Evolutionary conservation across 768 basidiomycete genomes (phyloP).

Genomic region (Pluteus cervinus): DNA sequence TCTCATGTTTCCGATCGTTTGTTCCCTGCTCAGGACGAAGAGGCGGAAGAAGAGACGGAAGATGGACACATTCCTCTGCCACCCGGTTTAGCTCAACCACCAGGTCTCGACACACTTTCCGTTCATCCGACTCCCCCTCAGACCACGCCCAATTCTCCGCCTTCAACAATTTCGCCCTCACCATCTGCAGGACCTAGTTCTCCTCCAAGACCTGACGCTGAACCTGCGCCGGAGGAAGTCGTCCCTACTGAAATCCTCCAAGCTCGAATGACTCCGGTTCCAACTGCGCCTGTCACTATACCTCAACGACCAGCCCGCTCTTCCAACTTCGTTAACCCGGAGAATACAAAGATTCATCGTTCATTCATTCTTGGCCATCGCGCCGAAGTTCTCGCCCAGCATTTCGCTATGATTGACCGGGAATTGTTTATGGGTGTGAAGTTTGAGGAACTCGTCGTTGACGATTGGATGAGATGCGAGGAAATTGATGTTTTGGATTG

Average conservation of each 20-base stretch:
- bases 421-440: constrained; percentile 81
- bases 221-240: constrained; percentile 52
- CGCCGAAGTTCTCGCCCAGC: constrained; percentile 60
- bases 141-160: too few species aligned
- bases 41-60: constrained; percentile 1
- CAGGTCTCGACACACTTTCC: too few species aligned
- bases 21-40: constrained; percentile 8
- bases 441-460: constrained; percentile 82
- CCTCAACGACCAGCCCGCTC: constrained; percentile 18
- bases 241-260: constrained; percentile 64
- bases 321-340: constrained; percentile 29
- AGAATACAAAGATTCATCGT: constrained; percentile 43
- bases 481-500: constrained; percentile 77
- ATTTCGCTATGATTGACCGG: constrained; percentile 84
- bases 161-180: constrained; percentile 6
- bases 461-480: constrained; percentile 59
- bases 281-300: constrained; percentile 15
- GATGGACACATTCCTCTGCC: too few species aligned
- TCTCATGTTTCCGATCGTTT: neutral
- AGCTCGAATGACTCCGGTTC: constrained; percentile 39
- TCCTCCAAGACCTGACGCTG: constrained; percentile 32
- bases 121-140: too few species aligned
- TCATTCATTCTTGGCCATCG: constrained; percentile 68
- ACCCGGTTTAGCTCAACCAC: too few species aligned
- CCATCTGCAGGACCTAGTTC: constrained; percentile 22